Conservation (phyloP, 257 asterid species). For the Mitragyna speciosa region DNA sequence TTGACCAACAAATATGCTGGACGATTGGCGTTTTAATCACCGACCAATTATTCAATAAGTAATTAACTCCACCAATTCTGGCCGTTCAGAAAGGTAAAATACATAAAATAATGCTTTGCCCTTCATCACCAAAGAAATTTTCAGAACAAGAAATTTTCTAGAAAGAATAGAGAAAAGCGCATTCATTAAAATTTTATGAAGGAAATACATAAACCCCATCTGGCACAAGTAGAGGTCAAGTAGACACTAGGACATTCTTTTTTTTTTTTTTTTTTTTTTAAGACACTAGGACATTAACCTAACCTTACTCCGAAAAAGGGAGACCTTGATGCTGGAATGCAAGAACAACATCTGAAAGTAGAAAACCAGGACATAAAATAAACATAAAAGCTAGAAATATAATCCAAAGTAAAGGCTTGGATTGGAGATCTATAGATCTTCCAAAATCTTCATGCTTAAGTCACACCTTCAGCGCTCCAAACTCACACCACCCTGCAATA, state of each 20-base stretch:
- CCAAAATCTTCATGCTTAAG: too few species aligned
- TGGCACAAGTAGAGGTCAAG: not conserved
- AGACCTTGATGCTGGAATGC: not conserved
- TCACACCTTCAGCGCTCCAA: too few species aligned
- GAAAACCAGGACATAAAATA: too few species aligned
- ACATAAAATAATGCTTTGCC: too few species aligned
- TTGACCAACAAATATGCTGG: not conserved
- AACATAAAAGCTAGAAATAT: too few species aligned
- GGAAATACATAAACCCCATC: not conserved
- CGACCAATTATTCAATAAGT: not conserved
- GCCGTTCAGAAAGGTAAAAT: not conserved
- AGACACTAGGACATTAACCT: not conserved
- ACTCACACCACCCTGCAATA: too few species aligned
- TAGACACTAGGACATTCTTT: not conserved
- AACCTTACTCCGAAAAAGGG: not conserved
- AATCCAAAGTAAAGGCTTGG: too few species aligned
- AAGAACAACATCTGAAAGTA: not conserved
- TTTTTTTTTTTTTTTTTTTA: too few species aligned
- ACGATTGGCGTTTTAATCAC: not conserved
- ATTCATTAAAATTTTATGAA: too few species aligned
- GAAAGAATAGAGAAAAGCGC: not conserved
- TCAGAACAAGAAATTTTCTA: too few species aligned
- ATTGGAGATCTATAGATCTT: too few species aligned
- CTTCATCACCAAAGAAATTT: too few species aligned
- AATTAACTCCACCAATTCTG: not conserved